Evolutionary conservation across 495 filamentous ascomycete genomes (phyloP).

Genomic region (Hypoxylon fragiforme): DNA sequence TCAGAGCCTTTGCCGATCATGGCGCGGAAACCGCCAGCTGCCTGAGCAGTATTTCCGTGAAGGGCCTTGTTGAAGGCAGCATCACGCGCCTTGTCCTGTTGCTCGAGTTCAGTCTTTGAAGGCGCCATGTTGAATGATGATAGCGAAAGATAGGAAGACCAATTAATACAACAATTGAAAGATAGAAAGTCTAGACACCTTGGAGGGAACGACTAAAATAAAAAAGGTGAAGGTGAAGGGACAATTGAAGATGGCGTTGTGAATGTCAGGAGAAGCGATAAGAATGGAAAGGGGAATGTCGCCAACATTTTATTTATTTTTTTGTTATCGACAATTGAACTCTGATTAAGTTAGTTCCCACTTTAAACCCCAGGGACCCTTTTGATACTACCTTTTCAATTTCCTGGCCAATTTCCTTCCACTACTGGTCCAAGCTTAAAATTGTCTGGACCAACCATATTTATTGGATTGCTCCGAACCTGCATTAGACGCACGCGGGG

Average conservation of each 20-base stretch:
- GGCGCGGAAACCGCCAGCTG: conserved; percentile 73
- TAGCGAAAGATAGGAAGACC: background rate
- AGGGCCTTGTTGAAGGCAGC: conserved; percentile 89
- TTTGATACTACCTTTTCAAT: conserved; percentile 10
- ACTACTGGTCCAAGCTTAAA: conserved; percentile 11
- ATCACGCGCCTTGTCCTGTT: conserved; percentile 86
- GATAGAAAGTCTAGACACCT: background rate
- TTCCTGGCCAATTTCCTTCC: conserved; percentile 23
- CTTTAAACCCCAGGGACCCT: background rate
- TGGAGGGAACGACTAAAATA: background rate
- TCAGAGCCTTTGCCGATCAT: conserved; percentile 82
- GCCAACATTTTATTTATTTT: conserved; percentile 31
- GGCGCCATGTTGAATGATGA: conserved; percentile 63
- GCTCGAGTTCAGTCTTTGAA: conserved; percentile 66
- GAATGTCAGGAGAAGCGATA: background rate
- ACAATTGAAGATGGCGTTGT: conserved; percentile 5
- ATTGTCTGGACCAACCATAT: conserved; percentile 5
- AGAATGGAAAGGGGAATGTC: conserved; percentile 10
- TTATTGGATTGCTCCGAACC: conserved; percentile 1
- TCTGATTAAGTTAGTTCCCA: background rate
- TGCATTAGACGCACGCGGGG: conserved; percentile 22
- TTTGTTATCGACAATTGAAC: conserved; percentile 28
- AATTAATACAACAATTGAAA: conserved; percentile 3
- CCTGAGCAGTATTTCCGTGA: conserved; percentile 81
- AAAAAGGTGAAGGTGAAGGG: background rate